Base-by-base conservation (phyloP, 768 basidiomycete species). In the Dentipellis fragilis region DNA sequence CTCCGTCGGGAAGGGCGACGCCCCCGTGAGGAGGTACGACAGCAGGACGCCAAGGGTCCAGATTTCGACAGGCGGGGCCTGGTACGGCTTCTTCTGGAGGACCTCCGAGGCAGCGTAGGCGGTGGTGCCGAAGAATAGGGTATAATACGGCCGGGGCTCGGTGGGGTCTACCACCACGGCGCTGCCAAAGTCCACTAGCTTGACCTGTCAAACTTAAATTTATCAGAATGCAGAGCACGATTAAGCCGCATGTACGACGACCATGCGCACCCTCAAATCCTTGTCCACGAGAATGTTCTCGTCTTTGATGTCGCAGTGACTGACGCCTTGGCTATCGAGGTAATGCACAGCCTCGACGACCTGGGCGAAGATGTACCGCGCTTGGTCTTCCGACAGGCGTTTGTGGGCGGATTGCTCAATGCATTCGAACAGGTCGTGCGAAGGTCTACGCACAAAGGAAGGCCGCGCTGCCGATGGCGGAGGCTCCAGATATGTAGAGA, bases 81-180 rank as follows among this genome's bases (percentile, higher is more conserved):
- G 89, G 67, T 99, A 97, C 10, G 83, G 79, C 65, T 83, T 83
- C 68, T 93, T 92, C 34, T 80, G 81, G 47, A 98, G 82, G 59
- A 97, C 89, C 68, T 99, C 95, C 3, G 95, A 87, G 16, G 95
- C 87, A 3, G 95, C 95, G 65, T 97, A 99, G 46, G 93, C 94
- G 7, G 93, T 89, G 54, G 91, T 94, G 22, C 95, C 95, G 67
- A 88, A 96, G 70, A 95, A 96, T 40, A 84, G 76, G 35, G 76
- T 77, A 70, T 92, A 86, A 54, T 76, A 80, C 0, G 88, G 87
- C 10, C 80, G 79, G 2, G 84, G 75, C 54, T 78, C 67, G 5
- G 68, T 65, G 5, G 83, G 81, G 66, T 93, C 81, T 51, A 80
- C 80, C 57, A 87, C 77, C 23, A 86, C 85, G 23, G 93, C 91